A percentile compares a stretch with the other conserved stretches of the same genome.
Conservation (phyloP, 495 filamentous ascomycete species). For the Mytilinidion resinicola region DNA sequence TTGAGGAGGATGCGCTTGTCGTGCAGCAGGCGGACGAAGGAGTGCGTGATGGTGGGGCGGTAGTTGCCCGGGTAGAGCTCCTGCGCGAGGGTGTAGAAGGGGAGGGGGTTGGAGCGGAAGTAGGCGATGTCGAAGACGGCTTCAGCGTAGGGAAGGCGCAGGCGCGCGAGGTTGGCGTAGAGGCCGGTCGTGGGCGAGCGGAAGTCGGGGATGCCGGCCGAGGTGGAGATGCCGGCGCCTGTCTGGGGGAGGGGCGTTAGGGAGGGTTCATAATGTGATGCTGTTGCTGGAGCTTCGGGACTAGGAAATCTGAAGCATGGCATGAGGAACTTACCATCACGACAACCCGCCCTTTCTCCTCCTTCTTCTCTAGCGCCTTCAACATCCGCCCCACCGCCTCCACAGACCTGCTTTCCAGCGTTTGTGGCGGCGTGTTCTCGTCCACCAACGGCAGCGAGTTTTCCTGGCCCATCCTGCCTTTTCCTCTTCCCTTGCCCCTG, state of each 20-base stretch:
- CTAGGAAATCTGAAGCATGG: background rate
- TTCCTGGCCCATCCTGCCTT: constrained; percentile 62
- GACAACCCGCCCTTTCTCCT: constrained; percentile 69
- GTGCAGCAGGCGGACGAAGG: constrained; percentile 68
- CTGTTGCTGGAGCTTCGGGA: background rate
- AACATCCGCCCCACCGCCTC: constrained; percentile 52
- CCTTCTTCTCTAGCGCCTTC: constrained; percentile 34
- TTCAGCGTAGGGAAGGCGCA: constrained; percentile 77
- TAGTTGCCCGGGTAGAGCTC: constrained; percentile 92
- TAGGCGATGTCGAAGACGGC: constrained; percentile 79
- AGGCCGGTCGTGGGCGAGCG: constrained; percentile 68
- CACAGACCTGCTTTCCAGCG: constrained; percentile 60
- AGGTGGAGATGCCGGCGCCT: constrained; percentile 51
- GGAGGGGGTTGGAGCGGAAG: constrained; percentile 75
- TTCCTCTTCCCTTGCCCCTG: constrained; percentile 17
- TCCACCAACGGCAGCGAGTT: constrained; percentile 52
- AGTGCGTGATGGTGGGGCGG: constrained; percentile 76
- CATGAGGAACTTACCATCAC: constrained; percentile 49
- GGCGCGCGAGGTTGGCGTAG: constrained; percentile 74
- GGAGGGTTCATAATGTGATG: background rate
- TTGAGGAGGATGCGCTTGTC: constrained; percentile 72
- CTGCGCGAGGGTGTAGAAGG: constrained; percentile 86
- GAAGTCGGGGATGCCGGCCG: constrained; percentile 60
- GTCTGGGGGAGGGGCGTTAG: constrained; percentile 34
- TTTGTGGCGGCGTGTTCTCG: constrained; percentile 56